Evolutionary conservation across 805 yeast genomes (phyloP), one percentile per base, ranked within the genome.

Genomic region (Wickerhamomyces strasburgensis): DNA sequence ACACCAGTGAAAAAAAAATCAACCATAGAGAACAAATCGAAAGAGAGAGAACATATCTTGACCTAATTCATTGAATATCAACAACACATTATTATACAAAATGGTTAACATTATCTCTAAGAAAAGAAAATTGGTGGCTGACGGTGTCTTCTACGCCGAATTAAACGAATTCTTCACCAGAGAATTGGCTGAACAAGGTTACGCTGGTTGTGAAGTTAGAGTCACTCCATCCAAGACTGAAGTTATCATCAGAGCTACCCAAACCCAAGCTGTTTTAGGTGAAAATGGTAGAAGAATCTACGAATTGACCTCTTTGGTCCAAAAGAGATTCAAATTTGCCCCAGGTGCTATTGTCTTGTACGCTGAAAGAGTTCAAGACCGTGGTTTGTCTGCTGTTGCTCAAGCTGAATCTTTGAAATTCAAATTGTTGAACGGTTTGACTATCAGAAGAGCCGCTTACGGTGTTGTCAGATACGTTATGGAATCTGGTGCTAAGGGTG

Each of bases 401-500:
- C 98, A 93, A 79, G 95, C 97, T 69, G 98, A 93, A 80, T 93
- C 96, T 61, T 80, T 93, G 70, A 88, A 88, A 72, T 84, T 89
- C 88, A 93, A 93, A 79, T 82, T 93, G 62, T 84, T 93, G 67
- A 84, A 84, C 76, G 98, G 98, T 79, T 83, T 93, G 67, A 96
- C 98, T 65, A 88, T 93, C 78, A 88, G 98, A 80, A 87, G 98
- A 80, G 98, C 98, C 61, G 98, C 98, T 63, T 93, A 93, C 87
- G 98, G 98, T 87, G 98, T 93, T 60, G 94, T 93, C 75, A 88
- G 98, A 80, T 86, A 80, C 83, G 96, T 94, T 65, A 93, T 93
- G 96, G 97, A 89, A 73, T 87, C 97, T 54, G 98, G 98, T 75
- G 98, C 98, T 68, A 93, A 93, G 86, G 98, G 98, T 89, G 96